These are phyloP conservation scores for Metschnikowia drakensbergensis DNA, from an alignment of 805 yeast species.

Conservation along the genomic window DNA sequence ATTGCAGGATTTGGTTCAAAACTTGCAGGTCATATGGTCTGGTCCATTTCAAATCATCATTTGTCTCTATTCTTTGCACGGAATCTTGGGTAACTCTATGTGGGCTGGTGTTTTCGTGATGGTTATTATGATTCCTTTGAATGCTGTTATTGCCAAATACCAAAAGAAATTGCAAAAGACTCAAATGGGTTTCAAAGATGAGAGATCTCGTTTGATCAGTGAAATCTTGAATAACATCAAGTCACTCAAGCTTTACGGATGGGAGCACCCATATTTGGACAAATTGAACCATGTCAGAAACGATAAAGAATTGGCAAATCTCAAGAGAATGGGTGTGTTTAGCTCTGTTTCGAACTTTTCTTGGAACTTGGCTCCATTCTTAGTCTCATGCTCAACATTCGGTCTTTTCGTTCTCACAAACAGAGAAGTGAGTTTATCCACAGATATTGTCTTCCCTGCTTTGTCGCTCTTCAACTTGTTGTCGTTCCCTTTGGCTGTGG, in stretches of 20 bases:
- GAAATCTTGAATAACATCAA: conserved; percentile 90
- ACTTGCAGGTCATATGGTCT: conserved; percentile 81
- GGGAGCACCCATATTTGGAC: conserved; percentile 85
- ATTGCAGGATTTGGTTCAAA: conserved; percentile 75
- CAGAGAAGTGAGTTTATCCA: conserved; percentile 60
- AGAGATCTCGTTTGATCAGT: conserved; percentile 81
- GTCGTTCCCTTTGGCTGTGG: conserved; percentile 85
- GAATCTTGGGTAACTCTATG: conserved; percentile 81
- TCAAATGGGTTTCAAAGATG: conserved; percentile 90
- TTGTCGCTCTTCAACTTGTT: conserved; percentile 82
- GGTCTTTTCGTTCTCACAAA: conserved; percentile 66
- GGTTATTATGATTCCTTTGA: conserved; percentile 74
- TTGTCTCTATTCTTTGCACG: conserved; percentile 70
- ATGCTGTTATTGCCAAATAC: conserved; percentile 60
- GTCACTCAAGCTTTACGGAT: conserved; percentile 87
- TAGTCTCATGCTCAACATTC: conserved; percentile 88
- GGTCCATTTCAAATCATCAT: conserved; percentile 85
- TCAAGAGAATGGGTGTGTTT: conserved; percentile 68
- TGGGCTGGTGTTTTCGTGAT: conserved; percentile 90
- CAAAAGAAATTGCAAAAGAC: conserved; percentile 72
- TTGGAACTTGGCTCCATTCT: conserved; percentile 82
- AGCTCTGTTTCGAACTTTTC: conserved; percentile 69
- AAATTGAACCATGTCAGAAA: conserved; percentile 81
- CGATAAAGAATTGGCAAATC: conserved; percentile 74
- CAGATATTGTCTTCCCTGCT: conserved; percentile 92